A percentile compares a stretch with the other conserved stretches of the same genome.
Conservation (phyloP, 352 stramenopile species). For the Globisporangium abappressorium region DNA sequence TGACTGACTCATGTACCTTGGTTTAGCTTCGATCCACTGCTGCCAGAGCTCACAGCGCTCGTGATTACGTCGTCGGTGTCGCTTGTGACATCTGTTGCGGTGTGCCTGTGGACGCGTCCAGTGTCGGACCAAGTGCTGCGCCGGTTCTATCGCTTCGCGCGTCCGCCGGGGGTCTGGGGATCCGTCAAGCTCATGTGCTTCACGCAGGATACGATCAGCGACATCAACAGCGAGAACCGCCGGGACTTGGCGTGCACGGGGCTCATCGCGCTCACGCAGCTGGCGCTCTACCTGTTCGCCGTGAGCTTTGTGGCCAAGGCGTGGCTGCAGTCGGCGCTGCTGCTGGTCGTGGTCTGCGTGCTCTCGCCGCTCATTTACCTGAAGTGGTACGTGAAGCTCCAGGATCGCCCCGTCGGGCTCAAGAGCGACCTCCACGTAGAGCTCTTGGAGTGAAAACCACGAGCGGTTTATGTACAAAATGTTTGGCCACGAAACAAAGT, state of each 20-base stretch:
- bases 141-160: constrained; percentile 67
- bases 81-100: constrained; percentile 32
- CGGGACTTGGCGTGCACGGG: constrained; percentile 58
- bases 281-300: constrained; percentile 62
- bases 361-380: constrained; percentile 60
- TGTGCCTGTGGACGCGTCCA: constrained; percentile 39
- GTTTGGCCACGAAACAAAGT: too few relatives aligned
- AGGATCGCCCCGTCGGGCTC: constrained; percentile 51
- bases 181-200: constrained; percentile 67
- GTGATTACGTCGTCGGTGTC: constrained; percentile 63
- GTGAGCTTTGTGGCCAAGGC: constrained; percentile 64
- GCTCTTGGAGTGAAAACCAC: constrained; percentile 25
- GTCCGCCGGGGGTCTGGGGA: constrained; percentile 55
- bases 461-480: neutral
- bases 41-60: constrained; percentile 54
- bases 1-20: neutral
- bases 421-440: constrained; percentile 46
- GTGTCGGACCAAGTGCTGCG: constrained; percentile 49
- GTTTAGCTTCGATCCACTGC: constrained; percentile 42
- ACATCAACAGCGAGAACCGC: constrained; percentile 65
- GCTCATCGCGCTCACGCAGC: constrained; percentile 58
- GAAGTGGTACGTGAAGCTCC: constrained; percentile 75
- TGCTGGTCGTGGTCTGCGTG: constrained; percentile 36
- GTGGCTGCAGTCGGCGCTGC: constrained; percentile 51
- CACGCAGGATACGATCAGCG: constrained; percentile 34